These are phyloP conservation scores for Solanum hybrid DNA, from an alignment of 305 asterid species.

Conservation along the genomic window DNA sequence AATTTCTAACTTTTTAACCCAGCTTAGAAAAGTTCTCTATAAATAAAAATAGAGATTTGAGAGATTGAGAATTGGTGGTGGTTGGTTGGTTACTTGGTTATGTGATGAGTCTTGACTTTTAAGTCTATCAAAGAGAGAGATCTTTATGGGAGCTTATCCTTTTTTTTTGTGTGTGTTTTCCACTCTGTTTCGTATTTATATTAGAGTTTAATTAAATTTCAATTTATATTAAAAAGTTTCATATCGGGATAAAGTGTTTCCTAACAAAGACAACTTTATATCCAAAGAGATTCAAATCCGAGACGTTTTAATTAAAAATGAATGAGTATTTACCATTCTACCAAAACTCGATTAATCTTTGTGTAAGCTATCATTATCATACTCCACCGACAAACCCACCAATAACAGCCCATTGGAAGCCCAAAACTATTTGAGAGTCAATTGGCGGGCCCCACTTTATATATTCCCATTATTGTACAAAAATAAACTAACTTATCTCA, in stretches of 20 bases:
- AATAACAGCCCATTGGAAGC: not conserved
- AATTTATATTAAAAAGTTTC: rapidly evolving
- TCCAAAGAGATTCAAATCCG: too few relatives aligned
- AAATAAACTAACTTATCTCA: not conserved
- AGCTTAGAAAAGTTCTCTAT: not conserved
- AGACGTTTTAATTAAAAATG: rapidly evolving
- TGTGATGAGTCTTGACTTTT: slow-evolving; percentile 6
- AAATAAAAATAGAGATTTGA: not conserved
- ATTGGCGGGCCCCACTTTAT: not conserved
- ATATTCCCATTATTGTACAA: not conserved
- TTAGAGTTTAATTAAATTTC: rapidly evolving
- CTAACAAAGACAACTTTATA: too few relatives aligned
- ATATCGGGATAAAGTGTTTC: rapidly evolving
- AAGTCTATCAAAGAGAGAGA: not conserved
- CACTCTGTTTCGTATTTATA: rapidly evolving
- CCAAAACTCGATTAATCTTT: rapidly evolving
- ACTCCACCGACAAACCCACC: slow-evolving; percentile 29
- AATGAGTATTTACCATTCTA: too few relatives aligned
- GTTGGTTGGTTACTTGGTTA: not conserved
- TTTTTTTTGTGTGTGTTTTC: rapidly evolving
- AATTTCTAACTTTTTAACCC: not conserved
- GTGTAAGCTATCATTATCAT: slow-evolving; percentile 15
- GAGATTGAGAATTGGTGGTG: not conserved
- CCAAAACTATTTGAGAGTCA: not conserved
- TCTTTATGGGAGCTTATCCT: not conserved